Evolutionary conservation across 2,329 filamentous ascomycete species (phyloP).

Genomic region (Fusarium globosum): DNA sequence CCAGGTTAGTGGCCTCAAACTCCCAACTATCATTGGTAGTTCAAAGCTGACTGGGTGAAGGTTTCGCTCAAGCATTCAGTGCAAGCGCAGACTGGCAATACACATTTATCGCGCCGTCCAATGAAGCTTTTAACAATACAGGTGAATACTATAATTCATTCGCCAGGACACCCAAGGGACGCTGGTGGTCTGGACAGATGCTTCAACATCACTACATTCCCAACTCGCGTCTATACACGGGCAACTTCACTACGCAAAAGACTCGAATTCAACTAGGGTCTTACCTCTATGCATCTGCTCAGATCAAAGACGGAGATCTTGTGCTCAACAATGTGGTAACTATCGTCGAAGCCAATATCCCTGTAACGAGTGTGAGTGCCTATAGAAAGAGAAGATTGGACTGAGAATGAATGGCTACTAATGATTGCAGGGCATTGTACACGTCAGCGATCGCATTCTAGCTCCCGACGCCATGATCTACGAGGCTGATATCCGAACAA

Average conservation of each 20-base stretch:
- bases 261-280: background rate
- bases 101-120: background rate
- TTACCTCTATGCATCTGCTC: background rate
- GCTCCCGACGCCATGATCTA: background rate
- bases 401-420: accelerated
- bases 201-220: background rate
- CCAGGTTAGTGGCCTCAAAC: background rate
- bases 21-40: accelerated
- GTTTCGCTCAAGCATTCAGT: background rate
- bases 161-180: background rate
- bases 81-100: background rate
- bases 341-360: background rate
- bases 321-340: background rate
- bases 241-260: background rate
- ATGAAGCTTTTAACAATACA: background rate
- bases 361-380: background rate
- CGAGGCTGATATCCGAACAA: background rate
- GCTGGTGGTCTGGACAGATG: background rate
- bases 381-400: accelerated
- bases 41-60: background rate
- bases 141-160: background rate
- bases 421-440: background rate
- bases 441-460: background rate
- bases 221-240: background rate
- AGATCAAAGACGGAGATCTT: background rate